phyloP scores from a whole-genome alignment of 495 filamentous ascomycete genomes.

The Podospora bellae-mahoneyi region DNA sequence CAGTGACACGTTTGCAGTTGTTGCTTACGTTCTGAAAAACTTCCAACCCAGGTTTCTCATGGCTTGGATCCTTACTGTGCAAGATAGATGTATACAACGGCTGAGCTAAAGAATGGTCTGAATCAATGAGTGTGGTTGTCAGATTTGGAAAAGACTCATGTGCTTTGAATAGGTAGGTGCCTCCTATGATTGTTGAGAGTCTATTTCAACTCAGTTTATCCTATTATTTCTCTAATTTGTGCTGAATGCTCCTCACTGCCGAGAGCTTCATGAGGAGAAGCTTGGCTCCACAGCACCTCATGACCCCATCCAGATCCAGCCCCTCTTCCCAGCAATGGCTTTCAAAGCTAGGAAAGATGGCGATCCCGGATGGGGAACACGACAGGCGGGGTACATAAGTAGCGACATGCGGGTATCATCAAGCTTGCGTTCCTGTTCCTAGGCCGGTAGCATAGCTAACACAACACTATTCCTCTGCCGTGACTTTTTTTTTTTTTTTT shows the following conservation, averaged over 20 bases:
- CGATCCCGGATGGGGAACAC: conserved; percentile 25
- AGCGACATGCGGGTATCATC: conserved; percentile 4
- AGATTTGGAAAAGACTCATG: neutral
- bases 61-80: neutral
- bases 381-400: conserved; percentile 27
- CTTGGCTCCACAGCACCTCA: conserved; percentile 4
- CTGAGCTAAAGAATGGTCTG: neutral
- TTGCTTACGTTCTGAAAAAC: neutral
- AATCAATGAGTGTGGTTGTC: neutral
- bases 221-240: neutral
- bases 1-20: neutral
- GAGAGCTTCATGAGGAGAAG: neutral
- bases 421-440: neutral
- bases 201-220: neutral
- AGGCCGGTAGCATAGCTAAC: conserved; percentile 1
- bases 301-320: neutral
- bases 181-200: neutral
- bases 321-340: conserved; percentile 11
- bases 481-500: neutral
- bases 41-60: neutral
- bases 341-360: conserved; percentile 10
- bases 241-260: neutral
- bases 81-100: neutral
- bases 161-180: neutral
- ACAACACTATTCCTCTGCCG: neutral